Evolutionary conservation across 345 rosid genomes (phyloP), one percentile per base, ranked within the genome.

Genomic region (Gossypium turneri): DNA sequence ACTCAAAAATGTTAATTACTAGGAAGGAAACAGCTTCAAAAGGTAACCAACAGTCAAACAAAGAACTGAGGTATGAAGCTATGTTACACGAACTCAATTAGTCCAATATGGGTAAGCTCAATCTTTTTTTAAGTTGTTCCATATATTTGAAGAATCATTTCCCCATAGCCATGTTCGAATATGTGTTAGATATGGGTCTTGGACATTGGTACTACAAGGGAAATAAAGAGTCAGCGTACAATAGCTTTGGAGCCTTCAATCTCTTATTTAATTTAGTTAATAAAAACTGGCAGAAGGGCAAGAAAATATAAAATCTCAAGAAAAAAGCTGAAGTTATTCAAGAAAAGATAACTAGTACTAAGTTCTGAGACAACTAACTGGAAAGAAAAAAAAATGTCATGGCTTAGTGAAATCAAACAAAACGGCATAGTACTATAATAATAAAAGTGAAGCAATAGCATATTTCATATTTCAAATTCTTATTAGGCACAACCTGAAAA

Each of bases 271-370:
- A 62, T 12, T 62, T 16, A 62, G 67, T 9, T 34, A 2, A 62
- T n/a, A 34, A 34, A 61, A 62, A 62, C 67, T 7, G 20, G 11
- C 2, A 62, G 45, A 34, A 62, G 45, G 16, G 12, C 12, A 62
- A 62, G 20, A 62, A 62, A 29, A 61, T 27, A 29, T 27, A 61
- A 61, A 61, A 15, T 61, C 65, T 61, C 65, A 61, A 27, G 56
- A 29, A 16, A 16, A 52, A 53, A 53, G 58, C 24, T n/a, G 24
- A 7, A 48, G 22, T 16, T 62, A 62, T 15, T 62, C 67, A 62
- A 62, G 67, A 62, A 62, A 62, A 62, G 12, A 15, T 34, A 62
- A 62, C 45, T 38, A 2, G 16, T 62, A 62, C 45, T 53, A n/a
- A 53, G 11, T 53, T 53, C 20, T 7, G 57, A 17, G 5, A 53